Evolutionary conservation across 345 rosid genomes (phyloP).

Genomic region (Eutrema japonicum): DNA sequence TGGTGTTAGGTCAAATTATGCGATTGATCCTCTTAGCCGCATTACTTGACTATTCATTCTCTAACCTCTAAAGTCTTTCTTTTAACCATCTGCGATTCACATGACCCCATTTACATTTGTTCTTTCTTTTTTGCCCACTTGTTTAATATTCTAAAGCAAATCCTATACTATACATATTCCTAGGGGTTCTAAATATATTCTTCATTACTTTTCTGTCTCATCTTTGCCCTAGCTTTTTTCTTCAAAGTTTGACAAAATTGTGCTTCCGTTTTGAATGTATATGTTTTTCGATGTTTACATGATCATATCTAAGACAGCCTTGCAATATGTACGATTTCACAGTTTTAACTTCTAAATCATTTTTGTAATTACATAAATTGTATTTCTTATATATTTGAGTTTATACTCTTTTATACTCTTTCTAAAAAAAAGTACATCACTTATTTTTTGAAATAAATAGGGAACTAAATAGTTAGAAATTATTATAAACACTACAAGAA

Average conservation of each 20-base stretch:
- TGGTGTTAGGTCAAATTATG: slow-evolving; percentile 41
- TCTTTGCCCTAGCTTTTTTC: slow-evolving; percentile 28
- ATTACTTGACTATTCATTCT: slow-evolving; percentile 47
- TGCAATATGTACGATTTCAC: not conserved
- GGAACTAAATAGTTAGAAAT: not conserved
- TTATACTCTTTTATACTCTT: not conserved
- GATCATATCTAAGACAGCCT: not conserved
- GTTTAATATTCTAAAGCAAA: slow-evolving; percentile 12
- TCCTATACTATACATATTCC: not conserved
- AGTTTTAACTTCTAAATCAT: not conserved
- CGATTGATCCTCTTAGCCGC: slow-evolving; percentile 42
- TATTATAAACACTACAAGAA: no score
- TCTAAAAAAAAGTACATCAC: not conserved
- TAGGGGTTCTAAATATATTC: slow-evolving; percentile 40
- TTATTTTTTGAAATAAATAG: not conserved
- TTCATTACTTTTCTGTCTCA: slow-evolving; percentile 13
- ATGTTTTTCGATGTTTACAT: not conserved
- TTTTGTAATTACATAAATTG: not conserved
- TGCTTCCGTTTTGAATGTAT: slow-evolving; percentile 17
- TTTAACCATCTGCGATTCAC: slow-evolving; percentile 21
- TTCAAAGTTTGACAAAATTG: slow-evolving; percentile 39
- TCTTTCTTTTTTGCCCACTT: not conserved
- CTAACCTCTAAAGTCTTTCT: slow-evolving; percentile 23
- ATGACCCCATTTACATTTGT: slow-evolving; percentile 12
- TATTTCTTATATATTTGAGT: not conserved